Evolutionary conservation across 2,329 filamentous ascomycete genomes (phyloP).

Genomic region (Byssochlamys sp.): DNA sequence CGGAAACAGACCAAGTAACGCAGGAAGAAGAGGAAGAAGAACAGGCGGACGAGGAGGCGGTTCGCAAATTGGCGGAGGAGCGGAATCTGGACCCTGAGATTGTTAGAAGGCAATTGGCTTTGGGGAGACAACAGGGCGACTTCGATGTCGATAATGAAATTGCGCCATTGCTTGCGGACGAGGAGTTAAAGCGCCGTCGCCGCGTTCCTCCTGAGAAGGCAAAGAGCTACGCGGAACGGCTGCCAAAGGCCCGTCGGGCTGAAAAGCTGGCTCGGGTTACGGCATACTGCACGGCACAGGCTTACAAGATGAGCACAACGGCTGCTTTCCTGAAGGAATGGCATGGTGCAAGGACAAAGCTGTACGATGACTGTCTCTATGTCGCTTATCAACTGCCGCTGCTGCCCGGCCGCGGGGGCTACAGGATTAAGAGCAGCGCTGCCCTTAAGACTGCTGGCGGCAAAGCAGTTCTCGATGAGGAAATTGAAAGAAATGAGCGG

Average conservation of each 20-base stretch:
- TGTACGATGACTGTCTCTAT: conserved; percentile 96
- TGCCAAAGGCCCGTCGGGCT: conserved; percentile 77
- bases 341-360: conserved; percentile 83
- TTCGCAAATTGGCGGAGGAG: conserved; percentile 23
- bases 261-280: conserved; percentile 85
- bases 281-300: conserved; percentile 91
- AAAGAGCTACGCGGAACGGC: conserved; percentile 86
- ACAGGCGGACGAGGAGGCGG: conserved; percentile 26
- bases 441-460: conserved; percentile 87
- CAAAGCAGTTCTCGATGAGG: conserved; percentile 83
- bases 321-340: conserved; percentile 78
- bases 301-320: conserved; percentile 80
- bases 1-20: conserved; percentile 56
- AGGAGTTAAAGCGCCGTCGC: conserved; percentile 52
- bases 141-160: conserved; percentile 49
- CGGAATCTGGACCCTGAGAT: conserved; percentile 25
- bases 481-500: conserved; percentile 87
- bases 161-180: conserved; percentile 44
- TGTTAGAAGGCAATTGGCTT: conserved; percentile 22
- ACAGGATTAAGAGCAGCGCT: conserved; percentile 77
- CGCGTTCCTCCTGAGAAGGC: conserved; percentile 44
- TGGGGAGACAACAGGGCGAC: conserved; percentile 36
- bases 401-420: conserved; percentile 75
- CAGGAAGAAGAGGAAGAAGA: conserved; percentile 39
- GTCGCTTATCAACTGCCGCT: conserved; percentile 88